phyloP scores from a whole-genome alignment of 2,329 filamentous ascomycete species.

The Mycogone perniciosa region DNA sequence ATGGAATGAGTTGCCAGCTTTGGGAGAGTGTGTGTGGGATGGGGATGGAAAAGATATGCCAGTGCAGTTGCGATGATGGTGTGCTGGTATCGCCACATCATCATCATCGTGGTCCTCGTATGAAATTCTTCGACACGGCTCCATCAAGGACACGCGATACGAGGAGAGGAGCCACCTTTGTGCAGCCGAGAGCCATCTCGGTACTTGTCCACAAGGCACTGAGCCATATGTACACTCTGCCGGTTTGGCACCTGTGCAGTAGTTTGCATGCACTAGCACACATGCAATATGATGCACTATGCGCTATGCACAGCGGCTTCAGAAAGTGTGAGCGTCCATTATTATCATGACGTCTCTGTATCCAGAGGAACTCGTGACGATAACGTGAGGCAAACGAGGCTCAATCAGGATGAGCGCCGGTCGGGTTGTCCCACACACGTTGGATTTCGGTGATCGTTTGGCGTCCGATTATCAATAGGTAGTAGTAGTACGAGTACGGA shows the following conservation, averaged over 20 bases:
- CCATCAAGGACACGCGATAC: slow-evolving; percentile 2
- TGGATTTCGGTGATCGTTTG: no score
- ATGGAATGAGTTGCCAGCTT: neutral
- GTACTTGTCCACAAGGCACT: slow-evolving; percentile 11
- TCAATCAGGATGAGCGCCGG: slow-evolving; percentile 6
- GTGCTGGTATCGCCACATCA: neutral
- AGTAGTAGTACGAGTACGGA: no score
- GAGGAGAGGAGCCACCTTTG: slow-evolving; percentile 6
- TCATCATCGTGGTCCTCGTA: neutral
- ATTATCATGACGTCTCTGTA: slow-evolving; percentile 5
- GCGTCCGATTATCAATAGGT: no score
- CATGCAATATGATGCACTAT: neutral
- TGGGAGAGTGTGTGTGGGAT: slow-evolving; percentile 1
- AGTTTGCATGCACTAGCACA: neutral
- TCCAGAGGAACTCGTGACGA: neutral
- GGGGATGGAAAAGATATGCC: neutral
- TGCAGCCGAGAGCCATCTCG: slow-evolving; percentile 16
- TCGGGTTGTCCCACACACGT: neutral
- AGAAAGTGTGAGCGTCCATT: neutral
- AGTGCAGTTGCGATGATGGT: neutral
- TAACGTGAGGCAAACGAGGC: slow-evolving; percentile 2
- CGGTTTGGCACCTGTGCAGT: no score
- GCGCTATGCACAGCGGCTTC: neutral
- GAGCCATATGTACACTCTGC: no score
- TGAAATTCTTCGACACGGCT: neutral